Percentiles rank a stretch among this genome's conserved stretches.
phyloP scores from a whole-genome alignment of 2,329 filamentous ascomycete species.

The Aspergillus fumigatiaffinis region DNA sequence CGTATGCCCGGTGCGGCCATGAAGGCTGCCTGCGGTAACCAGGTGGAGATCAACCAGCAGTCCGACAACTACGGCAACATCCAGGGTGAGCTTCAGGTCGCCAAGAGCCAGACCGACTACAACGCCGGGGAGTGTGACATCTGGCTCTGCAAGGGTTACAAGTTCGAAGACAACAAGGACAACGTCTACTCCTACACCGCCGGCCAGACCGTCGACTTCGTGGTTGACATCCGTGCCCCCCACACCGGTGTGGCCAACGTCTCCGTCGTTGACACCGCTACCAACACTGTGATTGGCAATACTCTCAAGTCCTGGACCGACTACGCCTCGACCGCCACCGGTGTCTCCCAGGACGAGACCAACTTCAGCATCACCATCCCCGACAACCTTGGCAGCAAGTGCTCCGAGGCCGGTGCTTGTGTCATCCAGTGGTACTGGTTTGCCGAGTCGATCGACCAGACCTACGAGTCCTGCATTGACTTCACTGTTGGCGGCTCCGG shows the following conservation, averaged over 20 bases:
- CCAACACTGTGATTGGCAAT: constrained; percentile 36
- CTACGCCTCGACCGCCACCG: constrained; percentile 29
- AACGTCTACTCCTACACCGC: constrained; percentile 51
- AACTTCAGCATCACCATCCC: constrained; percentile 31
- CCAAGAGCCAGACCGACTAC: constrained; percentile 46
- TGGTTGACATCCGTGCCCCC: constrained; percentile 44
- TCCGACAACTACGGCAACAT: constrained; percentile 56
- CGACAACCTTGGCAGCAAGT: constrained; percentile 24
- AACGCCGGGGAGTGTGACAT: constrained; percentile 47
- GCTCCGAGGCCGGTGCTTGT: constrained; percentile 26
- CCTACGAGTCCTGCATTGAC: constrained; percentile 34
- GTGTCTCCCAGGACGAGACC: constrained; percentile 23
- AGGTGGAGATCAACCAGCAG: constrained; percentile 51
- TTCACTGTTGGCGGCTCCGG: constrained; percentile 26
- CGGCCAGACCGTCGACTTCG: constrained; percentile 43
- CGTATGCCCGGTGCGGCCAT: constrained; percentile 52
- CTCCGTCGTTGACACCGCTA: constrained; percentile 45
- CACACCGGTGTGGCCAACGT: constrained; percentile 50
- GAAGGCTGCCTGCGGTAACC: constrained; percentile 50
- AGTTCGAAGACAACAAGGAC: constrained; percentile 53
- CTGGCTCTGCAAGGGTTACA: constrained; percentile 57
- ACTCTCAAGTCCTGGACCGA: constrained; percentile 31
- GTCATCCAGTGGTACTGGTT: constrained; percentile 36
- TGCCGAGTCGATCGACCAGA: constrained; percentile 32
- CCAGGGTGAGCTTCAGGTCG: constrained; percentile 52